Base-by-base conservation (phyloP, 805 yeast species). In the Vanderwaltozyma polyspora region DNA sequence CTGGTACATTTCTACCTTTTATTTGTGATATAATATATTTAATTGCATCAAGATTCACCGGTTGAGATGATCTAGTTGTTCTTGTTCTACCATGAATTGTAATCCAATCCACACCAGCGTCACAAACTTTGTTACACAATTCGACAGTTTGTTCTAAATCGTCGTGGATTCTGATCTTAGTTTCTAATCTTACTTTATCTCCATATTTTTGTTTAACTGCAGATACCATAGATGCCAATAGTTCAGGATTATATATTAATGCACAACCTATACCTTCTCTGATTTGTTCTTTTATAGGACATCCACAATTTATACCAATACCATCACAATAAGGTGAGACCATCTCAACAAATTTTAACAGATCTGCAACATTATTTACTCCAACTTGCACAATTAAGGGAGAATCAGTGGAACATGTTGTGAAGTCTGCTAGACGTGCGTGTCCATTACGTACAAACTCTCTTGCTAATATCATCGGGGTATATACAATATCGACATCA, bases 241-340 rank as follows among this genome's bases (percentile, higher is more conserved):
- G 62, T 25, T 83, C 86, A 2, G 87, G 81, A 42, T 82, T 77
- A 19, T 77, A 66, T 83, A 91, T 87, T 37, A 91, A 66, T 0
- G 96, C 96, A 2, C 96, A 95, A 4, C 98, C 98, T 12, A 91
- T 87, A 17, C 97, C 98, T 55, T 86, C 95, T 29, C 94, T 67
- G 11, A 84, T 82, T 56, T 91, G 97, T 43, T 89, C 97, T 42
- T 79, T 80, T 33, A 91, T 86, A 1, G 98, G 98, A 60, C 98
- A 91, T 0, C 98, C 98, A 59, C 97, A 91, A 63, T 91, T 91
- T 38, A 91, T 67, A 0, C 97, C 96, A 28, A 91, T 76, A 0
- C 93, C 98, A 59, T 89, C 96, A 31, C 83, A 87, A 51, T 74
- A 84, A 0, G 95, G 95, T 38, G 72, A 72, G n/a, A 87, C 74